A percentile compares a stretch with the other conserved stretches of the same genome.
Evolutionary conservation across 208 protist genomes (phyloP).

Genomic region (Trichomonas gallinae): DNA sequence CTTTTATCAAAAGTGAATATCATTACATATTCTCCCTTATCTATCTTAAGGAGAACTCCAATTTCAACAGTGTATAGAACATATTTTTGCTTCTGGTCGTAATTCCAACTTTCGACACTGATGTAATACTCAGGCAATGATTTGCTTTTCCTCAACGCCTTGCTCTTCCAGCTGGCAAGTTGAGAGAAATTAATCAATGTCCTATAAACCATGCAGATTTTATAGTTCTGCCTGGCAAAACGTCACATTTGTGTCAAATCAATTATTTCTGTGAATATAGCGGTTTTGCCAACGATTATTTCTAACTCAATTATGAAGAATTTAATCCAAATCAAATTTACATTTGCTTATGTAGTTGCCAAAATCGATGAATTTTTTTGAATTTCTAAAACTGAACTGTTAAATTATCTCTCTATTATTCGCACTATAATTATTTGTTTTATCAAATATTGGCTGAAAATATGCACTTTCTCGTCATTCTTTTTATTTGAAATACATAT

Average conservation of each 20-base stretch:
- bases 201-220: not conserved
- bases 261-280: too few relatives aligned
- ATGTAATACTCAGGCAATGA: not conserved
- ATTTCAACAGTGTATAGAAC: not conserved
- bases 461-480: too few relatives aligned
- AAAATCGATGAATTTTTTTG: too few relatives aligned
- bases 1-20: not conserved
- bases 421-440: too few relatives aligned
- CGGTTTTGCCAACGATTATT: too few relatives aligned
- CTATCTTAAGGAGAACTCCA: not conserved
- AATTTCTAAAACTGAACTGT: too few relatives aligned
- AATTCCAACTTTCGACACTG: not conserved
- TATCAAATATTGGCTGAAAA: too few relatives aligned
- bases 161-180: not conserved
- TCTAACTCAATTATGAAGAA: too few relatives aligned
- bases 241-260: not conserved
- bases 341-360: too few relatives aligned
- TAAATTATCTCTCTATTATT: too few relatives aligned
- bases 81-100: not conserved
- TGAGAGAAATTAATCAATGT: not conserved
- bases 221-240: not conserved
- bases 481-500: too few relatives aligned
- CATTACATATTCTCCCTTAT: not conserved
- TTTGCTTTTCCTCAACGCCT: not conserved
- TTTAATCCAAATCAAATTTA: too few relatives aligned